A percentile compares a stretch with the other conserved stretches of the same genome.
Conservation (phyloP, 805 yeast species). For the Scheffersomyces lignosus region DNA sequence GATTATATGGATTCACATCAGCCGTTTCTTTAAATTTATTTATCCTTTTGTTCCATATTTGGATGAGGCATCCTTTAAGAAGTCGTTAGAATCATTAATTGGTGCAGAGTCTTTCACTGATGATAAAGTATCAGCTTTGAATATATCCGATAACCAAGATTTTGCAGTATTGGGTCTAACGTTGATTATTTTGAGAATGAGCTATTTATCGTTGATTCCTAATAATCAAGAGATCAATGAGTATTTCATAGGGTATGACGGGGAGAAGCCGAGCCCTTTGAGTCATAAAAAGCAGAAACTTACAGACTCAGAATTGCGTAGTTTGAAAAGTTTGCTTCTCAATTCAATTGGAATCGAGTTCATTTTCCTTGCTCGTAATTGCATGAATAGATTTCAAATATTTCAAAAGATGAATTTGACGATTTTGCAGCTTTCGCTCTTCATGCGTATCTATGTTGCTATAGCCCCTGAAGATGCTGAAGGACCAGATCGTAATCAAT, state of each 20-base stretch:
- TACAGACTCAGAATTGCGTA: constrained; percentile 4
- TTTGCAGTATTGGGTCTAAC: constrained; percentile 52
- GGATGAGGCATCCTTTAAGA: constrained; percentile 8
- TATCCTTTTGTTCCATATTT: constrained; percentile 18
- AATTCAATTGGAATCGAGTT: constrained; percentile 16
- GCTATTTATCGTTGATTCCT: constrained; percentile 50
- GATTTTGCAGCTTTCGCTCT: constrained; percentile 6
- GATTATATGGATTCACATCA: constrained; percentile 11
- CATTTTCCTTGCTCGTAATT: constrained; percentile 13
- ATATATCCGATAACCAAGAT: constrained; percentile 40
- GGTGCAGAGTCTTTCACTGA: constrained; percentile 15
- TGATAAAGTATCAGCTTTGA: constrained; percentile 10
- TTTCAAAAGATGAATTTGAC: constrained; percentile 2
- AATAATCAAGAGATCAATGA: constrained; percentile 14
- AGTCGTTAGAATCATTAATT: not conserved
- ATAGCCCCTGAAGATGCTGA: constrained; percentile 8
- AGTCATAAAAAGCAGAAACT: constrained; percentile 1
- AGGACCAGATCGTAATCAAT: constrained; percentile 7
- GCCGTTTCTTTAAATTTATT: constrained; percentile 13
- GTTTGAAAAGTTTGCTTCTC: constrained; percentile 11
- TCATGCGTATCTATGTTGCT: constrained; percentile 4
- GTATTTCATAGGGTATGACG: constrained; percentile 3
- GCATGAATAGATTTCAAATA: constrained; percentile 15
- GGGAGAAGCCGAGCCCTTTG: constrained; percentile 1
- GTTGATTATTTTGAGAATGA: constrained; percentile 51